Evolutionary conservation across 2,329 filamentous ascomycete species (phyloP).

Genomic region (Cladosporium sp.): DNA sequence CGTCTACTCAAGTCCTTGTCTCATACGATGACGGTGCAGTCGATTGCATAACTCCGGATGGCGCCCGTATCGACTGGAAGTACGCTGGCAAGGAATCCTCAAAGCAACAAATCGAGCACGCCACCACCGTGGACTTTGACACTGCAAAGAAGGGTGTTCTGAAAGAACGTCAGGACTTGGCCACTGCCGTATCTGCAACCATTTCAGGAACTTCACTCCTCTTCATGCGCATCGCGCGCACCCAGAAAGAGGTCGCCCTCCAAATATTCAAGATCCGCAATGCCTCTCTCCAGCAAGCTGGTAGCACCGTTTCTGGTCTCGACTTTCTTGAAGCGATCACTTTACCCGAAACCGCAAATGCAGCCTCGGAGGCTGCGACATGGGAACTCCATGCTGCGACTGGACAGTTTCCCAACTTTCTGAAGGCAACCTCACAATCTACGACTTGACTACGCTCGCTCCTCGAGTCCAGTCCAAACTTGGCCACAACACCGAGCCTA

Average conservation of each 20-base stretch:
- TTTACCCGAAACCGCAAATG: background rate
- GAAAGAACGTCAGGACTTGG: constrained; percentile 39
- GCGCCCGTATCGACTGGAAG: constrained; percentile 9
- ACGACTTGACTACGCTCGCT: constrained; percentile 59
- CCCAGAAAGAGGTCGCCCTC: constrained; percentile 1
- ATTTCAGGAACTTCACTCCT: constrained; percentile 19
- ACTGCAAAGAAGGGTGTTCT: constrained; percentile 41
- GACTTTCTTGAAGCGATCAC: constrained; percentile 10
- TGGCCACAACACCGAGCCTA: constrained; percentile 41
- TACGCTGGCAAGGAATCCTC: constrained; percentile 4
- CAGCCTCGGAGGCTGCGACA: background rate
- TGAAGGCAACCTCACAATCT: constrained; percentile 53
- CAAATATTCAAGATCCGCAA: constrained; percentile 7
- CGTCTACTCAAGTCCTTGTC: constrained; percentile 21
- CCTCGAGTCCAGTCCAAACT: constrained; percentile 55
- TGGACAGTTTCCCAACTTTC: constrained; percentile 60
- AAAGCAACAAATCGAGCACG: constrained; percentile 6
- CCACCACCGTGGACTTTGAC: constrained; percentile 28
- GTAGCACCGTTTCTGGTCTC: constrained; percentile 12
- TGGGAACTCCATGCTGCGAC: constrained; percentile 49
- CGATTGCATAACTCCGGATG: constrained; percentile 24
- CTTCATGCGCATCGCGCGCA: constrained; percentile 8
- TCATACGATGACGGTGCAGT: constrained; percentile 28
- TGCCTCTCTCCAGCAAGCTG: constrained; percentile 32
- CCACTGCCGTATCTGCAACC: constrained; percentile 8